Conservation (phyloP, 1,139 yeast species). For the Candida pseudocylindracea region DNA sequence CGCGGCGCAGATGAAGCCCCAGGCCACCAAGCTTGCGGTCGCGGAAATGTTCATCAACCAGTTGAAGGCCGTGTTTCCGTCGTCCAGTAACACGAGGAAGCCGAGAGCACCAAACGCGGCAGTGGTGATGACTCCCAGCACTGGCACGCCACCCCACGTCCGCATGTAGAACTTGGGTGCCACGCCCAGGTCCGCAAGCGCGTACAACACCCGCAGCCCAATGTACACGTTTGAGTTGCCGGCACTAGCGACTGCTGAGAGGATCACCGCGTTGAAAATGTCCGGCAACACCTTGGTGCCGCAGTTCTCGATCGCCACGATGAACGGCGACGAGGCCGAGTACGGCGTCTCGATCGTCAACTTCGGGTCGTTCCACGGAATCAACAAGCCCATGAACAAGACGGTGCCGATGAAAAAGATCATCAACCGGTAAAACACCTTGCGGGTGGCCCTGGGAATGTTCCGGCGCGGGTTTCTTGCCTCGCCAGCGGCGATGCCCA, state of each 20-base stretch:
- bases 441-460: constrained; percentile 55
- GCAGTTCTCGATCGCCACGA: constrained; percentile 20
- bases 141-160: constrained; percentile 33
- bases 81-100: constrained; percentile 34
- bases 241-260: constrained; percentile 18
- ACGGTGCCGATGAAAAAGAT: constrained; percentile 39
- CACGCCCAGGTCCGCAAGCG: constrained; percentile 16
- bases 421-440: constrained; percentile 26
- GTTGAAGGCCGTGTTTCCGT: constrained; percentile 49
- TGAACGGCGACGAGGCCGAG: constrained; percentile 19
- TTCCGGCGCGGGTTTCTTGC: constrained; percentile 54
- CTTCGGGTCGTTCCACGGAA: constrained; percentile 17
- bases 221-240: constrained; percentile 21
- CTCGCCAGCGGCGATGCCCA: constrained; percentile 72
- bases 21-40: constrained; percentile 52
- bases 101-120: constrained; percentile 44
- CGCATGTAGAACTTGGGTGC: constrained; percentile 12
- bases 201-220: constrained; percentile 19
- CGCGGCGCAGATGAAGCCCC: constrained; percentile 46
- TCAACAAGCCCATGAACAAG: constrained; percentile 15
- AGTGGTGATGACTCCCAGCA: constrained; percentile 30
- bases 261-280: constrained; percentile 15
- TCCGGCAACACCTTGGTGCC: constrained; percentile 16
- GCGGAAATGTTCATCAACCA: constrained; percentile 75
- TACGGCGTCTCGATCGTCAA: constrained; percentile 22